Base-by-base conservation (phyloP, 2,329 filamentous ascomycete genomes). In the Scedosporium minutisporum region DNA sequence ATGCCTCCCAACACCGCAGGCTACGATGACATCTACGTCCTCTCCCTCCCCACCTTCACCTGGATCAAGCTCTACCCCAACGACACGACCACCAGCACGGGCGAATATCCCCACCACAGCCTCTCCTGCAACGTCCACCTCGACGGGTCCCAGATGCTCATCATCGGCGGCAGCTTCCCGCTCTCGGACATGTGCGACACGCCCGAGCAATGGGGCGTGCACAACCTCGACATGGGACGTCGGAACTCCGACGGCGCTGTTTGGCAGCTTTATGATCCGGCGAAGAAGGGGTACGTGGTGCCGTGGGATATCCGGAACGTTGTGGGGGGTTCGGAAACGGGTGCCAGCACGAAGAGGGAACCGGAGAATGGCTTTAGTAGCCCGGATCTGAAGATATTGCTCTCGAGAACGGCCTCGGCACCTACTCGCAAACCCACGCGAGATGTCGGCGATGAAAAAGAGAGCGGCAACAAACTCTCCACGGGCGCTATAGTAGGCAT, bases 1-100 rank as follows among this genome's bases (percentile, higher is more conserved):
- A 77, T 83, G 61, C 74, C 76, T 1, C 66, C 79, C 44, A 75
- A 75, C 0, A 73, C 77, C 14, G 27, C 61, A 3, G 84, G 82
- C 23, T 87, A 78, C 67, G 82, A 87, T 67, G 85, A 88, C 71
- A 77, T 83, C 62, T 88, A 86, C 67, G 82, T 87, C 62, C 76
- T 88, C 21, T 80, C 80, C 6, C 74, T 88, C 16, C 86, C 85
- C 1, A 81, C 82, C 1, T 88, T 88, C 70, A 82, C 76, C 3
- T 88, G 85, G 85, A 82, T 86, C 65, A 82, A 82, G 65, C 76
- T 80, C 66, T 82, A 78, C 62, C 80, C 78, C 12, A 71, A 71
- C 57, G 71, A 76, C 62, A 68, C 68, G 58, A 73, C 77, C 63
- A 69, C 70, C 14, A 41, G 38, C 18, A 76, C 75, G 1, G 74